Evolutionary conservation across 305 asterid species (phyloP), one percentile per base, ranked within the genome.

Genomic region (Andrographis paniculata): DNA sequence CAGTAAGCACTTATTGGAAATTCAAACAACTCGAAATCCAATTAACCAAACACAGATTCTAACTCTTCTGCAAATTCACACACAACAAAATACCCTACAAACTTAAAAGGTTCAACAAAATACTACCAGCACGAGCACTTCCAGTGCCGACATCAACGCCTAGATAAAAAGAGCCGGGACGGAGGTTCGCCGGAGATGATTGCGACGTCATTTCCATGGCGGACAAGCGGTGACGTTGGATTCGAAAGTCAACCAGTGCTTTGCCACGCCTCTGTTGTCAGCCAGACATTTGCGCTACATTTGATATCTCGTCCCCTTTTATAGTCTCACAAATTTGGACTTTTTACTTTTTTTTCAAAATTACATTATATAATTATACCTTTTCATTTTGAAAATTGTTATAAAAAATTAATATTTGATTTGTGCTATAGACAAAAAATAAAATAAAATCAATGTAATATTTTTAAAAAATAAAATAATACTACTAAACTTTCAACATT

Each of bases 121-220:
- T 3, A 8, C 20, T 59, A 89, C 98, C 98, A 56, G 99, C 99
- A 17, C 99, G 94, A 30, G 99, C 96, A 71, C 99, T 91, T 13
- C 93, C 99, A 21, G 99, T 86, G 62, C 99, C 99, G 33, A 91
- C 99, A 59, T 91, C 99, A 10, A 86, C 89, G 44, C 99, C 96
- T 51, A 91, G 96, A 72, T 66, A 86, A 43, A 83, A 17, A 16
- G 89, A 56, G 54, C 84, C 70, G 37, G n/a, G n/a, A n/a, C 22
- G 68, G 36, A 56, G 66, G 11, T 67, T 70, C 60, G 75, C 69
- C 3, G 67, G 64, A 31, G 73, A 59, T 3, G 61, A 49, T 47
- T 87, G 14, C 1, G 92, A 43, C 19, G 77, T 64, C 97, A 84
- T 84, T 65, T 72, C 93, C 47, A 77, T 62, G 53, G 75, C 45